These are phyloP conservation scores for Fusarium annulatum DNA, from an alignment of 2,329 filamentous ascomycete species.

Conservation along the genomic window DNA sequence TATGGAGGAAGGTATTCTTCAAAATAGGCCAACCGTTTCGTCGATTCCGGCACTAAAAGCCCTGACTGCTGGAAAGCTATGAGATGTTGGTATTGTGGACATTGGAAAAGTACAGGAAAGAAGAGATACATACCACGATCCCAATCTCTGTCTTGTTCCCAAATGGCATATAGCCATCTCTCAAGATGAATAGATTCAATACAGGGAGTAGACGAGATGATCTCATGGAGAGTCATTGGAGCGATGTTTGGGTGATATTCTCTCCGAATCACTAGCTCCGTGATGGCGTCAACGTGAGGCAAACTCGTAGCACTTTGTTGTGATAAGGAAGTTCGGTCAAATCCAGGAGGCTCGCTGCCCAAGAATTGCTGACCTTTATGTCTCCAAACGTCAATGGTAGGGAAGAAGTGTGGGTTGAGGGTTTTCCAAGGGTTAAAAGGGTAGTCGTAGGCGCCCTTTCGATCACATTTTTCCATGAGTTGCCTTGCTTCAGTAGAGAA, in stretches of 20 bases:
- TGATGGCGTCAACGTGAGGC: conserved; percentile 4
- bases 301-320: neutral
- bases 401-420: too few species aligned
- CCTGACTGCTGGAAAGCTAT: rapidly evolving
- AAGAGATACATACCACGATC: neutral
- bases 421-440: neutral
- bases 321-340: too few species aligned
- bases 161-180: neutral
- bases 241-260: conserved; percentile 9
- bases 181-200: conserved; percentile 23
- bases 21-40: neutral
- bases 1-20: neutral
- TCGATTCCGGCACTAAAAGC: rapidly evolving
- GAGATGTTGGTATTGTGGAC: rapidly evolving
- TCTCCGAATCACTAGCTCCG: conserved; percentile 18
- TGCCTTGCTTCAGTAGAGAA: neutral
- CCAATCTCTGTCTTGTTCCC: neutral
- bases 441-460: too few species aligned
- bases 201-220: neutral
- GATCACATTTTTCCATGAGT: too few species aligned
- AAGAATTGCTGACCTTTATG: too few species aligned
- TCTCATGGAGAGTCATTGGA: neutral
- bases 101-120: rapidly evolving
- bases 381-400: too few species aligned
- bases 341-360: too few species aligned